phyloP scores from a whole-genome alignment of 2,329 filamentous ascomycete species.

The Diaporthe caulivora region DNA sequence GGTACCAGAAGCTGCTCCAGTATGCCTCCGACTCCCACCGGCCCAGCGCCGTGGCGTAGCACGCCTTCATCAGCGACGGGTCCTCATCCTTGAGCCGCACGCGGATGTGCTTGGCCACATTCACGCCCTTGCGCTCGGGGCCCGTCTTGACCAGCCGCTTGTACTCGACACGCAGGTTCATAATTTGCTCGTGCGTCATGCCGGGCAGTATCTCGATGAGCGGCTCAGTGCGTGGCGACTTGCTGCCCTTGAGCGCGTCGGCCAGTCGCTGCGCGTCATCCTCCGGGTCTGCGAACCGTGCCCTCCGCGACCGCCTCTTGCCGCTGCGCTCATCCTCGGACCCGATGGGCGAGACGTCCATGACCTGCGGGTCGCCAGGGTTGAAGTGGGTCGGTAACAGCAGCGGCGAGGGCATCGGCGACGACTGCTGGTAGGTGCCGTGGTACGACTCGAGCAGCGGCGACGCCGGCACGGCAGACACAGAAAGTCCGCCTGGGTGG shows the following conservation, averaged over 20 bases:
- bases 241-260: slow-evolving; percentile 77
- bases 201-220: slow-evolving; percentile 87
- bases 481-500: slow-evolving; percentile 53
- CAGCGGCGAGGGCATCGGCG: slow-evolving; percentile 91
- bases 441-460: slow-evolving; percentile 92
- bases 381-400: slow-evolving; percentile 64
- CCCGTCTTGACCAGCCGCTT: slow-evolving; percentile 89
- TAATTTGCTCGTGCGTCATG: slow-evolving; percentile 87
- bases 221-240: slow-evolving; percentile 74
- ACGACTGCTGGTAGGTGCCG: slow-evolving; percentile 94
- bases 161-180: slow-evolving; percentile 89
- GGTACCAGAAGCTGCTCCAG: slow-evolving; percentile 99
- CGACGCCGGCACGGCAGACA: slow-evolving; percentile 75
- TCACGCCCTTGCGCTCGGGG: slow-evolving; percentile 79
- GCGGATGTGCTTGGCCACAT: slow-evolving; percentile 88
- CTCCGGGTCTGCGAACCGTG: slow-evolving; percentile 86
- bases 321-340: slow-evolving; percentile 61
- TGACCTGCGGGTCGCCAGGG: slow-evolving; percentile 61
- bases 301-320: slow-evolving; percentile 67
- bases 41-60: slow-evolving; percentile 90
- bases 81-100: slow-evolving; percentile 79
- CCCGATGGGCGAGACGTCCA: slow-evolving; percentile 66
- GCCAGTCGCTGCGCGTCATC: slow-evolving; percentile 83
- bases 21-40: slow-evolving; percentile 94
- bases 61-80: slow-evolving; percentile 86